Evolutionary conservation across 2,329 filamentous ascomycete species (phyloP).

Genomic region (Sporothrix euskadiensis): DNA sequence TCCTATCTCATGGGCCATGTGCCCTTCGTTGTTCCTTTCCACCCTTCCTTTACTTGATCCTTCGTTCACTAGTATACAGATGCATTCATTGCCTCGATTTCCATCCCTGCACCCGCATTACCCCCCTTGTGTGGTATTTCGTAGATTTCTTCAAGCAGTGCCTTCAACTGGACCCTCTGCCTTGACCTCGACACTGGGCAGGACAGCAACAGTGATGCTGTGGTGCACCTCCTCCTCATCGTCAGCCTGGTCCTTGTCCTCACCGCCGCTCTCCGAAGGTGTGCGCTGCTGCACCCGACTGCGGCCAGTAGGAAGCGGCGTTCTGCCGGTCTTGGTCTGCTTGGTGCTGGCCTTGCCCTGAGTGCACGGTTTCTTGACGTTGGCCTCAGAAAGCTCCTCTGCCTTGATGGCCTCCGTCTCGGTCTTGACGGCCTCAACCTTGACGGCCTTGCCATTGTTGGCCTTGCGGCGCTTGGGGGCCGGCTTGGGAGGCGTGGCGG

Average conservation of each 20-base stretch:
- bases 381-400: conserved; percentile 4
- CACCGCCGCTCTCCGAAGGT: neutral
- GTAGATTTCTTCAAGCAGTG: neutral
- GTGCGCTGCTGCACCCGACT: neutral
- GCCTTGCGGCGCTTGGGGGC: conserved; percentile 32
- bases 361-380: neutral
- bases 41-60: neutral
- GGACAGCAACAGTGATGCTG: neutral
- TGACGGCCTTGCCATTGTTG: neutral
- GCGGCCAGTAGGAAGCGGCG: neutral
- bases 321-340: neutral
- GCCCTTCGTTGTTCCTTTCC: neutral
- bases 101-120: neutral
- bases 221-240: neutral
- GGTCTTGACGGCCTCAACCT: neutral
- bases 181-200: neutral
- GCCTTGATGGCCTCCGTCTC: conserved; percentile 4
- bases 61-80: neutral
- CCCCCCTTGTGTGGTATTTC: neutral
- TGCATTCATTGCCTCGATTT: neutral
- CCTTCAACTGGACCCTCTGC: neutral
- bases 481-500: conserved; percentile 13
- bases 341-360: neutral
- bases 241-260: neutral
- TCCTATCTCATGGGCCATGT: neutral